A percentile compares a stretch with the other conserved stretches of the same genome.
Evolutionary conservation across 768 basidiomycete genomes (phyloP).

Genomic region (Calocera cornea): DNA sequence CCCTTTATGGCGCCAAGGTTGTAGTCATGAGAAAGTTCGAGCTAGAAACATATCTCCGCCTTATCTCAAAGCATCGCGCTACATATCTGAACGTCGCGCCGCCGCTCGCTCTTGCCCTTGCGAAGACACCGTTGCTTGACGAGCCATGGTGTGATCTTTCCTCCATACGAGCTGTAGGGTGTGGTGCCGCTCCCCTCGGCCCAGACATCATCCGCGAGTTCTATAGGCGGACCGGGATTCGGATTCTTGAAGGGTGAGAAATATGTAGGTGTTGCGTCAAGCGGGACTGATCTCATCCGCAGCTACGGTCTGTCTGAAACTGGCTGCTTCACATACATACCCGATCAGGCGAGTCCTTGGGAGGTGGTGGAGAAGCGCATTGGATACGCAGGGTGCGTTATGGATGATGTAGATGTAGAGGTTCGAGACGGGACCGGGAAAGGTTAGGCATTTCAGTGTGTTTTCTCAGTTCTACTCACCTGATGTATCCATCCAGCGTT

Average conservation of each 20-base stretch:
- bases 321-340: slow-evolving; percentile 9
- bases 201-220: slow-evolving; percentile 16
- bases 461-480: background rate
- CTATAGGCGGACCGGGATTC: slow-evolving; percentile 14
- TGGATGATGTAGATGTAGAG: background rate
- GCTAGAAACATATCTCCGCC: slow-evolving; percentile 16
- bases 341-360: slow-evolving; percentile 15
- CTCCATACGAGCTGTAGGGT: slow-evolving; percentile 16
- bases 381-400: slow-evolving; percentile 2
- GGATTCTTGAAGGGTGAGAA: slow-evolving; percentile 16
- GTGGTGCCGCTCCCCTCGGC: slow-evolving; percentile 19
- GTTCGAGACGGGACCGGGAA: background rate
- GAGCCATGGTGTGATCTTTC: slow-evolving; percentile 15
- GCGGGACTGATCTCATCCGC: background rate
- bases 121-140: slow-evolving; percentile 15
- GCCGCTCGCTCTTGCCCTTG: slow-evolving; percentile 19
- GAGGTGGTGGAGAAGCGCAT: slow-evolving; percentile 11
- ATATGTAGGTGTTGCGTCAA: background rate
- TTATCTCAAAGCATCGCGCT: slow-evolving; percentile 14
- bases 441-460: background rate
- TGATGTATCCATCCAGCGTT: background rate
- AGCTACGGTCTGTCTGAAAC: slow-evolving; percentile 20
- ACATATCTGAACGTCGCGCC: slow-evolving; percentile 21
- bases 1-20: slow-evolving; percentile 14
- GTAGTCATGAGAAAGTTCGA: slow-evolving; percentile 20